A percentile compares a stretch with the other conserved stretches of the same genome.
Conservation (phyloP, 352 stramenopile species). For the Pythium aphanidermatum region DNA sequence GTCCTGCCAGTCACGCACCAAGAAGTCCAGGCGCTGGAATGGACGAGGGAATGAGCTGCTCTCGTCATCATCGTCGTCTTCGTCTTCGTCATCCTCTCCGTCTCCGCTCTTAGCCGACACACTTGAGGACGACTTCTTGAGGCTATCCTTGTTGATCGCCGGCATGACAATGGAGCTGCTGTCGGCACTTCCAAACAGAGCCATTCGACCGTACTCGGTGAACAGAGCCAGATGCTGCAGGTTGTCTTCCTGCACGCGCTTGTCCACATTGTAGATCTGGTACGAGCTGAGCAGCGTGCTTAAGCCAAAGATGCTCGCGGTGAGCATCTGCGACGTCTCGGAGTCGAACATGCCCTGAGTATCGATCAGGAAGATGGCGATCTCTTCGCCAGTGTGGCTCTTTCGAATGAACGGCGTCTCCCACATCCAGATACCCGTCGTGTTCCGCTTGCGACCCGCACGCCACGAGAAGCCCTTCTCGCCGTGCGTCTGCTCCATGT, state of each 20-base stretch:
- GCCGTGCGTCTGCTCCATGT: slow-evolving; percentile 66
- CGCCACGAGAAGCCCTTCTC: slow-evolving; percentile 95
- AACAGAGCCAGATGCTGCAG: slow-evolving; percentile 99
- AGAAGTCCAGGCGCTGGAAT: slow-evolving; percentile 98
- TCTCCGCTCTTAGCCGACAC: slow-evolving; percentile 27
- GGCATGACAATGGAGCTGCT: slow-evolving; percentile 15
- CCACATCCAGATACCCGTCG: slow-evolving; percentile 99
- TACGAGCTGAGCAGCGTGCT: slow-evolving; percentile 95
- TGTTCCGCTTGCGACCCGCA: slow-evolving; percentile 95
- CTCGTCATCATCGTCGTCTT: slow-evolving; percentile 22
- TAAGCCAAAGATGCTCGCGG: slow-evolving; percentile 98
- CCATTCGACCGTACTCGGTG: slow-evolving; percentile 96
- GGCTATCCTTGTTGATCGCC: slow-evolving; percentile 15
- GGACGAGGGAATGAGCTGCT: slow-evolving; percentile 49
- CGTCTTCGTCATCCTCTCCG: slow-evolving; percentile 7
- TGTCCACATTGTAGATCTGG: slow-evolving; percentile 99
- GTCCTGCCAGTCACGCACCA: slow-evolving; percentile 98
- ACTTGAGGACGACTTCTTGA: slow-evolving; percentile 40
- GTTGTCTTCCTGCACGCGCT: slow-evolving; percentile 99
- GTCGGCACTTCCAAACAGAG: slow-evolving; percentile 51
- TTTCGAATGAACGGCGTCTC: slow-evolving; percentile 95
- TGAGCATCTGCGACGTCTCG: slow-evolving; percentile 98
- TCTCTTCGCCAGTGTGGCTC: slow-evolving; percentile 71
- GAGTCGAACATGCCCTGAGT: slow-evolving; percentile 99
- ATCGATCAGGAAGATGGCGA: slow-evolving; percentile 97